Evolutionary conservation across 805 yeast genomes (phyloP).

Genomic region (Candida pseudoglaebosa): DNA sequence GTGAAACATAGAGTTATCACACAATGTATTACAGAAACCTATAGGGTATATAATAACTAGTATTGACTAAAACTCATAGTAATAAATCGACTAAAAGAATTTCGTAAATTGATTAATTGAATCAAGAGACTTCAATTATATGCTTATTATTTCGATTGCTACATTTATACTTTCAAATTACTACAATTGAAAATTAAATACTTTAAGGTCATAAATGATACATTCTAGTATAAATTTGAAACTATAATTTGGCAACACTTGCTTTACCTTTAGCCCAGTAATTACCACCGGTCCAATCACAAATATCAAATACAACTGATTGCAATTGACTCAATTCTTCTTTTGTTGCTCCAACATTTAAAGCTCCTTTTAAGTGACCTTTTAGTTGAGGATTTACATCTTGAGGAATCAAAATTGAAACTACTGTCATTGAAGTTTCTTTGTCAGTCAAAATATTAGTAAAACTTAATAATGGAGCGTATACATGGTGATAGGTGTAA

Average conservation of each 20-base stretch:
- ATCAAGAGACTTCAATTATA: no score
- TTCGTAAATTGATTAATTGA: no score
- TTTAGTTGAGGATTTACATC: slow-evolving; percentile 91
- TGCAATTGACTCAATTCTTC: slow-evolving; percentile 63
- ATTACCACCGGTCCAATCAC: slow-evolving; percentile 68
- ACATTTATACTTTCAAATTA: no score
- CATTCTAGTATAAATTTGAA: no score
- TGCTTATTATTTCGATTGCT: no score
- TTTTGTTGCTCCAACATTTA: slow-evolving; percentile 67
- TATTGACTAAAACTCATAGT: no score
- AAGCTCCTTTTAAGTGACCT: slow-evolving; percentile 86
- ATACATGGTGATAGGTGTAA: slow-evolving; percentile 67
- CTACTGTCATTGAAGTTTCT: slow-evolving; percentile 74
- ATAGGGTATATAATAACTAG: no score
- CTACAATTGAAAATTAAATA: no score
- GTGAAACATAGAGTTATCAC: no score
- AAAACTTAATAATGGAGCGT: slow-evolving; percentile 72
- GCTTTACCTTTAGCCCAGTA: slow-evolving; percentile 49
- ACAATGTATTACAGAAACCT: no score
- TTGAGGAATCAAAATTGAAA: slow-evolving; percentile 82
- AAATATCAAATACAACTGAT: slow-evolving; percentile 56
- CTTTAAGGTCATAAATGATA: no score
- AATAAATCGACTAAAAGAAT: no score
- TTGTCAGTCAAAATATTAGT: slow-evolving; percentile 56
- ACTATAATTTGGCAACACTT: slow-evolving; percentile 50